Percentiles rank a stretch among this genome's conserved stretches.
phyloP scores from a whole-genome alignment of 257 asterid species.

The Nicotiana paniculata region DNA sequence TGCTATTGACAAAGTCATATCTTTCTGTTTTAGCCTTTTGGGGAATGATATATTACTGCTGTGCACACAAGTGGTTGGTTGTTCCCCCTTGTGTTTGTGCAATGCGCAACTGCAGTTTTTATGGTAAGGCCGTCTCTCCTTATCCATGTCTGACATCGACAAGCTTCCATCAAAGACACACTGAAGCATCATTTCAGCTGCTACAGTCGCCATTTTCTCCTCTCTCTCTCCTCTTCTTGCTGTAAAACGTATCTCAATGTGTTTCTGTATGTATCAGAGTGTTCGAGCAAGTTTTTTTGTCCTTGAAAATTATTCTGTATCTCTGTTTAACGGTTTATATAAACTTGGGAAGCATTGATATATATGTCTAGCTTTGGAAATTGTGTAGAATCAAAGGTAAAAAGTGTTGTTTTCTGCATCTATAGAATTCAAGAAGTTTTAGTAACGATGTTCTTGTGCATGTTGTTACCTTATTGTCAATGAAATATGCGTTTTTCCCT shows the following conservation, averaged over 20 bases:
- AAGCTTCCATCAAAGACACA: slow-evolving; percentile 30
- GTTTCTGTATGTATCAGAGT: too few species aligned
- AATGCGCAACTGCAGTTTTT: slow-evolving; percentile 36
- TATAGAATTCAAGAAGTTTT: background rate
- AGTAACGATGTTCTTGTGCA: background rate
- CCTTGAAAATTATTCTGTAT: background rate
- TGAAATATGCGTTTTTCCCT: background rate
- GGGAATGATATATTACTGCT: slow-evolving; percentile 22
- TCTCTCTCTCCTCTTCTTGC: slow-evolving; percentile 4
- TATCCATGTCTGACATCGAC: slow-evolving; percentile 22
- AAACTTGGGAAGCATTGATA: slow-evolving; percentile 8
- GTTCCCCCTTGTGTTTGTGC: slow-evolving; percentile 19
- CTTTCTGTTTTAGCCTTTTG: background rate
- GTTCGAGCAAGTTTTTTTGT: background rate
- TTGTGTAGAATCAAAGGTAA: background rate
- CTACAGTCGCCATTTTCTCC: slow-evolving; percentile 28
- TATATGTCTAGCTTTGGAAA: background rate
- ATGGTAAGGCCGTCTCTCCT: slow-evolving; percentile 41
- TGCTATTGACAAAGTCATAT: background rate
- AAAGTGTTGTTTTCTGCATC: background rate
- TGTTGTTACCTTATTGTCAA: background rate
- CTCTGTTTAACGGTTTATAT: slow-evolving; percentile 19
- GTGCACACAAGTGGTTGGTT: slow-evolving; percentile 8
- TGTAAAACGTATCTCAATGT: background rate
- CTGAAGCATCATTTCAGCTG: slow-evolving; percentile 18